Conservation (phyloP, 2,329 filamentous ascomycete species). For the Nigrospora osmanthi region DNA sequence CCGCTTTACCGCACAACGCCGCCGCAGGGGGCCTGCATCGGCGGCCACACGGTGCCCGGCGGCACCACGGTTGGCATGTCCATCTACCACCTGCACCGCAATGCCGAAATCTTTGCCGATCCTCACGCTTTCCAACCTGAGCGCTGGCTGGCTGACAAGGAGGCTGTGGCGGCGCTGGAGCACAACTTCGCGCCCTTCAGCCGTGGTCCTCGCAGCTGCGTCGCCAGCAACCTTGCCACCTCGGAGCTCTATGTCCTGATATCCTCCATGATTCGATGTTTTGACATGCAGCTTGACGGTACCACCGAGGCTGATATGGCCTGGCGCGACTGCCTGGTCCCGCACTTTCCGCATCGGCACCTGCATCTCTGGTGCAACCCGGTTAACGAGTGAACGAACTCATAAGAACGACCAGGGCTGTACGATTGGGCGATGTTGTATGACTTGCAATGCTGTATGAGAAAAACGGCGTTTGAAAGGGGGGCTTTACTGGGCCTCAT, state of each 20-base stretch:
- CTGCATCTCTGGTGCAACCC: not conserved
- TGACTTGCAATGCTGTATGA: no score
- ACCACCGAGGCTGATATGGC: not conserved
- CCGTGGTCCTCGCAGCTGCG: conserved; percentile 3
- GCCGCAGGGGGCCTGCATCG: not conserved
- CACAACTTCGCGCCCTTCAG: conserved; percentile 2
- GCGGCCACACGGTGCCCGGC: not conserved
- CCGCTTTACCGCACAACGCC: conserved; percentile 1
- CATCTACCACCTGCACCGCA: conserved; percentile 1
- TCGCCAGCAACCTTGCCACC: conserved; percentile 1
- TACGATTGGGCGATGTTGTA: no score
- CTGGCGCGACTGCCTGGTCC: conserved; percentile 2
- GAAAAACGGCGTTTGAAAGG: no score
- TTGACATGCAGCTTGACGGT: not conserved
- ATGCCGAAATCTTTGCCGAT: not conserved
- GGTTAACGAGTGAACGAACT: not conserved
- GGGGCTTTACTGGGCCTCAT: no score
- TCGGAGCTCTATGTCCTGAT: conserved; percentile 3
- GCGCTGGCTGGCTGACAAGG: not conserved
- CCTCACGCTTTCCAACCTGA: conserved; percentile 2
- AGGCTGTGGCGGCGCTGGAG: not conserved
- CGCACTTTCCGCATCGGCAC: not conserved
- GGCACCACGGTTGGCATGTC: conserved; percentile 4
- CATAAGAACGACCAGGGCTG: no score
- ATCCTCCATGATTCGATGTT: not conserved